These are phyloP conservation scores for Paramecium tetraurelia DNA, from an alignment of 73 alveolate species.

Conservation along the genomic window DNA sequence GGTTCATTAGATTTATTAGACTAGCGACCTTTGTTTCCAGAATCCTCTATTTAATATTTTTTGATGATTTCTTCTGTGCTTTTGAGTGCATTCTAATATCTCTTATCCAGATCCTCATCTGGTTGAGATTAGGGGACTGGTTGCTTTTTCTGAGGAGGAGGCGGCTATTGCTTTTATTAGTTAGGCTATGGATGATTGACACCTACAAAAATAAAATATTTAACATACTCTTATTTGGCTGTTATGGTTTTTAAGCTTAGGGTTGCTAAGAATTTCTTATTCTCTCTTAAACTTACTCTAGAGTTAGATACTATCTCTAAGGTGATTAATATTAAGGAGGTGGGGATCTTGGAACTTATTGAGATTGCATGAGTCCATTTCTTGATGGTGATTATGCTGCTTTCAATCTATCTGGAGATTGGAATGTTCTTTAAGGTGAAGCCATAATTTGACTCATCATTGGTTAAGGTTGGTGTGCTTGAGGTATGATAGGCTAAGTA, in stretches of 20 bases:
- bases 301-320: not conserved
- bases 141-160: not conserved
- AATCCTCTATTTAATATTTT: not conserved
- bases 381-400: not conserved
- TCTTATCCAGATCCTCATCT: not conserved
- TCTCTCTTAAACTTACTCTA: not conserved
- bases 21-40: not conserved
- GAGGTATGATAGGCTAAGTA: not conserved
- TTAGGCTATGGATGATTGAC: not conserved
- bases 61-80: not conserved
- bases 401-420: not conserved
- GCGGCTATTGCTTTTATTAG: not conserved
- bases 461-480: not conserved
- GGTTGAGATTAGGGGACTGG: not conserved
- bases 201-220: not conserved
- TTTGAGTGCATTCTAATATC: conserved; percentile 13
- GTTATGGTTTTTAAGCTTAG: not conserved
- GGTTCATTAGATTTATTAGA: not conserved
- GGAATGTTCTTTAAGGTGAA: conserved; percentile 8
- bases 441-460: conserved; percentile 5
- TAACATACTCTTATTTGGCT: not conserved
- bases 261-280: not conserved
- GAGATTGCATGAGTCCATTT: not conserved
- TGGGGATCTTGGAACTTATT: not conserved
- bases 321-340: not conserved